These are phyloP conservation scores for Kodamaea nitidulidarum DNA, from an alignment of 805 yeast genomes.

Conservation along the genomic window DNA sequence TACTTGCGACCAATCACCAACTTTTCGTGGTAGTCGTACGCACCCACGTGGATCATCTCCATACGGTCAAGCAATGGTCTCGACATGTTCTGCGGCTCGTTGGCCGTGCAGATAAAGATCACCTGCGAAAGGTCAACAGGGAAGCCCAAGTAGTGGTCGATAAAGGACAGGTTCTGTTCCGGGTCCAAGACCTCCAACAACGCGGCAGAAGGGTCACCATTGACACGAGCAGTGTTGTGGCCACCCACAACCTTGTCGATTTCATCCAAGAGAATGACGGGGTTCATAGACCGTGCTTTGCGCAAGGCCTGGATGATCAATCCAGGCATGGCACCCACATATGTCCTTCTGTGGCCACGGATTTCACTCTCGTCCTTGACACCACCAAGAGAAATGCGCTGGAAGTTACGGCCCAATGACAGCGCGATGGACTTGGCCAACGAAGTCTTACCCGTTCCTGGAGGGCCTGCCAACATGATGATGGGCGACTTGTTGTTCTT, in stretches of 20 bases:
- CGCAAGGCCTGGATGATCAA: constrained; percentile 70
- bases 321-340: constrained; percentile 92
- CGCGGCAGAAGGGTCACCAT: constrained; percentile 91
- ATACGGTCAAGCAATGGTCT: constrained; percentile 79
- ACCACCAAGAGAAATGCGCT: constrained; percentile 82
- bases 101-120: constrained; percentile 82
- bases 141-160: constrained; percentile 81
- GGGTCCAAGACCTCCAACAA: constrained; percentile 86
- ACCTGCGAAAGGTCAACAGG: constrained; percentile 82
- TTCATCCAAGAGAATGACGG: constrained; percentile 79
- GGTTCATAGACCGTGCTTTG: constrained; percentile 73
- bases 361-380: constrained; percentile 85
- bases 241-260: constrained; percentile 74
- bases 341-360: constrained; percentile 86
- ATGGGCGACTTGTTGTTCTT: constrained; percentile 61
- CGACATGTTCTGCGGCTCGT: constrained; percentile 65
- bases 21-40: constrained; percentile 78
- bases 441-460: constrained; percentile 91
- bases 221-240: constrained; percentile 39
- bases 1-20: constrained; percentile 63
- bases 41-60: constrained; percentile 74
- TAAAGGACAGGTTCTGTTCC: constrained; percentile 73
- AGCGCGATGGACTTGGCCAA: constrained; percentile 77
- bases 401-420: constrained; percentile 69
- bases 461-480: constrained; percentile 81